A percentile compares a stretch with the other conserved stretches of the same genome.
These are phyloP conservation scores for Prillingera fragicola DNA, from an alignment of 1,284 basidiomycete species.

Conservation along the genomic window DNA sequence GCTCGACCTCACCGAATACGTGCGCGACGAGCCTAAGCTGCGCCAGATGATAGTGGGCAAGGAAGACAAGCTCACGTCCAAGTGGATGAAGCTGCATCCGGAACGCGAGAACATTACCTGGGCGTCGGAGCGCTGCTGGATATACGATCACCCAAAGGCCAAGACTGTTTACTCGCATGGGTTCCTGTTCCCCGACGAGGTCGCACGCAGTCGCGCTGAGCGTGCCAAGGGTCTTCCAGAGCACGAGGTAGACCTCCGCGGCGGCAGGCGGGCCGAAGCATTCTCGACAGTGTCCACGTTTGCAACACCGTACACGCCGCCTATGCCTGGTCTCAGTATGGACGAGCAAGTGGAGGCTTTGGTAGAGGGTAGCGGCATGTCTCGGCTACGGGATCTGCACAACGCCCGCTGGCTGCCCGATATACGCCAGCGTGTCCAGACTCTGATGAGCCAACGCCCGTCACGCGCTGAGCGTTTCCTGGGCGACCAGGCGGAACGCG, in stretches of 20 bases:
- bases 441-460: constrained; percentile 29
- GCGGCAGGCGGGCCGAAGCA: constrained; percentile 46
- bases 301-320: constrained; percentile 69
- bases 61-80: constrained; percentile 88
- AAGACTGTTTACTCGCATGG: constrained; percentile 95
- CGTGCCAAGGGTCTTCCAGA: constrained; percentile 30
- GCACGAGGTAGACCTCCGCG: constrained; percentile 17
- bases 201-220: constrained; percentile 58
- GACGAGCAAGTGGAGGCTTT: constrained; percentile 81
- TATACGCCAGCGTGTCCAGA: constrained; percentile 45
- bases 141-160: constrained; percentile 93
- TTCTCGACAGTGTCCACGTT: constrained; percentile 84
- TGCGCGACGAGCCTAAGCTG: constrained; percentile 66
- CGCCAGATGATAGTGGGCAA: constrained; percentile 69
- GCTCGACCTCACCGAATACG: constrained; percentile 83
- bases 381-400: constrained; percentile 18
- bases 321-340: constrained; percentile 59
- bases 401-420: constrained; percentile 10
- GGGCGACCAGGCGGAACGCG: constrained; percentile 53
- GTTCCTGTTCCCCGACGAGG: constrained; percentile 92
- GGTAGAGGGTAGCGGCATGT: constrained; percentile 62
- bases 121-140: constrained; percentile 91
- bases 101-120: constrained; percentile 73
- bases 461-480: constrained; percentile 58
- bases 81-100: constrained; percentile 89